These are phyloP conservation scores for Mycena chlorophos DNA, from an alignment of 768 basidiomycete genomes.

Conservation along the genomic window DNA sequence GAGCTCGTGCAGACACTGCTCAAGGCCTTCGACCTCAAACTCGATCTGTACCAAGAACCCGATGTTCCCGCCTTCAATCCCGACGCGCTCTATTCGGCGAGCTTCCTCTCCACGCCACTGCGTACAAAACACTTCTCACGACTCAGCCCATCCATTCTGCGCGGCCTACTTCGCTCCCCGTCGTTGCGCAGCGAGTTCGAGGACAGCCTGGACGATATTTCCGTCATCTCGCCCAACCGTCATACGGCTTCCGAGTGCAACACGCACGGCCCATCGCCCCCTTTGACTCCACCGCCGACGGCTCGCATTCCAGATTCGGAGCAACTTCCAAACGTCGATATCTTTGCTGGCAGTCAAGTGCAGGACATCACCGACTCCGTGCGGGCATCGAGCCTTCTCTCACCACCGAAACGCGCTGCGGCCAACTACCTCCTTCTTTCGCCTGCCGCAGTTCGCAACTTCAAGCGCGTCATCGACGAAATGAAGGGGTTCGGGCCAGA, in stretches of 20 bases:
- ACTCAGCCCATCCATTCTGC: conserved; percentile 23
- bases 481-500: conserved; percentile 14
- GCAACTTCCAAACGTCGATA: conserved; percentile 5
- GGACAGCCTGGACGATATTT: conserved; percentile 14
- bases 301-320: conserved; percentile 14
- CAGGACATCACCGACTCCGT: neutral
- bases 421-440: conserved; percentile 14
- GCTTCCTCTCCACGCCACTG: conserved; percentile 27
- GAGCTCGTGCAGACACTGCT: conserved; percentile 10
- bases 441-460: conserved; percentile 18
- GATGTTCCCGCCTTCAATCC: conserved; percentile 1
- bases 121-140: conserved; percentile 26
- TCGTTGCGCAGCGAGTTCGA: conserved; percentile 22
- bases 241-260: neutral
- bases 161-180: conserved; percentile 24
- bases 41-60: conserved; percentile 10
- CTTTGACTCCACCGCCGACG: conserved; percentile 25
- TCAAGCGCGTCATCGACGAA: conserved; percentile 23
- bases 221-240: neutral
- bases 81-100: neutral
- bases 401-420: neutral
- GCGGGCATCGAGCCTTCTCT: neutral
- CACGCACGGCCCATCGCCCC: conserved; percentile 12
- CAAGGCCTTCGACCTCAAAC: conserved; percentile 20
- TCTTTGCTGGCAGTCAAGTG: conserved; percentile 3